Evolutionary conservation across 805 yeast species (phyloP).

Genomic region (Spathaspora passalidarum): DNA sequence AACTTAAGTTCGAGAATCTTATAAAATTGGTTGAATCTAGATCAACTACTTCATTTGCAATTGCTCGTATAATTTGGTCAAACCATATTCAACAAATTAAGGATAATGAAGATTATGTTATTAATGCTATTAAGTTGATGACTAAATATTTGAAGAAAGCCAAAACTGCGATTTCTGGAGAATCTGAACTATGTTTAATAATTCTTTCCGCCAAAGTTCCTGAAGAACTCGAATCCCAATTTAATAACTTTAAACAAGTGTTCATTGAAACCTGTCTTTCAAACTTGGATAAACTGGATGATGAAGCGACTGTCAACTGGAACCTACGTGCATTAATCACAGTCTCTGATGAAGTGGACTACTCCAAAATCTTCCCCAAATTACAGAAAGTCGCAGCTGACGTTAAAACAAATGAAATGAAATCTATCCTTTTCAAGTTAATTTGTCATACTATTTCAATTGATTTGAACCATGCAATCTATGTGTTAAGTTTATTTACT

Average conservation of each 20-base stretch:
- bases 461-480: slow-evolving; percentile 11
- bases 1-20: slow-evolving; percentile 32
- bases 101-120: slow-evolving; percentile 17
- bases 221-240: not conserved
- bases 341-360: not conserved
- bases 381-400: not conserved
- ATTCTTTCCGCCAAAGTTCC: slow-evolving; percentile 8
- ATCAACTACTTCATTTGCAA: slow-evolving; percentile 7
- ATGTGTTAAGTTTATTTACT: slow-evolving; percentile 14
- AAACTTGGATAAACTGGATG: not conserved
- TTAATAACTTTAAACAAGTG: not conserved
- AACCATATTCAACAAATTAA: slow-evolving; percentile 39
- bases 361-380: not conserved
- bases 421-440: slow-evolving; percentile 5
- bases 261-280: slow-evolving; percentile 3
- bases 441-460: slow-evolving; percentile 10
- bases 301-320: slow-evolving; percentile 2
- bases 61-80: slow-evolving; percentile 38
- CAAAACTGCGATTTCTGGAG: slow-evolving; percentile 1
- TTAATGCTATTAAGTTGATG: slow-evolving; percentile 9
- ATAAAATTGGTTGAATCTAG: slow-evolving; percentile 14
- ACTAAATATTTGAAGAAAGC: slow-evolving; percentile 12
- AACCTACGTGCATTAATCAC: slow-evolving; percentile 4
- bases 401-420: not conserved
- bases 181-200: slow-evolving; percentile 9